Conservation (phyloP, 257 asterid genomes). For the Fraxinus anomala region DNA sequence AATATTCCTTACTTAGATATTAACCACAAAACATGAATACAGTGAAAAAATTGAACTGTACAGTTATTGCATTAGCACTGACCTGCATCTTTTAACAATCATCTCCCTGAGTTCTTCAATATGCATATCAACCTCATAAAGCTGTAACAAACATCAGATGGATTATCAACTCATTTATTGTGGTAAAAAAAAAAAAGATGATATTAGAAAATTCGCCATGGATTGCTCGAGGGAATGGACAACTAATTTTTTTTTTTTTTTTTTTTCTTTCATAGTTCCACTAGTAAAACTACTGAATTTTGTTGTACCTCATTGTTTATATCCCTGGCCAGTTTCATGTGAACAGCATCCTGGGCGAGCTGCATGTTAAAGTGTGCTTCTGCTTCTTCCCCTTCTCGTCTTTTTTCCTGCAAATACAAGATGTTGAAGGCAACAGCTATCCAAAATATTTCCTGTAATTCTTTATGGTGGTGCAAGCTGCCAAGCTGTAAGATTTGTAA, state of each 20-base stretch:
- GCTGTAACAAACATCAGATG: slow-evolving; percentile 52
- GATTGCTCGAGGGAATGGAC: background rate
- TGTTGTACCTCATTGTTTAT: slow-evolving; percentile 64
- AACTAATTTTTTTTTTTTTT: background rate
- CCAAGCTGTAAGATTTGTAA: slow-evolving; percentile 11
- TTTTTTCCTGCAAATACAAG: slow-evolving; percentile 62
- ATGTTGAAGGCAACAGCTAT: slow-evolving; percentile 19
- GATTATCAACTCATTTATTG: slow-evolving; percentile 13
- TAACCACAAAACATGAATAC: background rate
- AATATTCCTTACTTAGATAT: background rate
- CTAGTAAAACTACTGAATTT: slow-evolving; percentile 14
- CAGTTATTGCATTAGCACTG: slow-evolving; percentile 26
- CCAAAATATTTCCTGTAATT: slow-evolving; percentile 14
- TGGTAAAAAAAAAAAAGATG: background rate
- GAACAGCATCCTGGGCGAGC: slow-evolving; percentile 72
- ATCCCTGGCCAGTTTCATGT: slow-evolving; percentile 73
- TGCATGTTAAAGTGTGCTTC: slow-evolving; percentile 60
- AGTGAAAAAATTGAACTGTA: background rate
- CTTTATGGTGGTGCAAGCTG: background rate
- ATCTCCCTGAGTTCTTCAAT: slow-evolving; percentile 78
- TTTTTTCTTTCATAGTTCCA: slow-evolving; percentile 10
- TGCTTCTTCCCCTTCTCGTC: slow-evolving; percentile 74
- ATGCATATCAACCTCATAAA: slow-evolving; percentile 58
- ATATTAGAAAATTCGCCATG: background rate
- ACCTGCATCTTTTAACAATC: slow-evolving; percentile 87